phyloP scores from a whole-genome alignment of 805 yeast species.

The Yamadazyma endophytica region DNA sequence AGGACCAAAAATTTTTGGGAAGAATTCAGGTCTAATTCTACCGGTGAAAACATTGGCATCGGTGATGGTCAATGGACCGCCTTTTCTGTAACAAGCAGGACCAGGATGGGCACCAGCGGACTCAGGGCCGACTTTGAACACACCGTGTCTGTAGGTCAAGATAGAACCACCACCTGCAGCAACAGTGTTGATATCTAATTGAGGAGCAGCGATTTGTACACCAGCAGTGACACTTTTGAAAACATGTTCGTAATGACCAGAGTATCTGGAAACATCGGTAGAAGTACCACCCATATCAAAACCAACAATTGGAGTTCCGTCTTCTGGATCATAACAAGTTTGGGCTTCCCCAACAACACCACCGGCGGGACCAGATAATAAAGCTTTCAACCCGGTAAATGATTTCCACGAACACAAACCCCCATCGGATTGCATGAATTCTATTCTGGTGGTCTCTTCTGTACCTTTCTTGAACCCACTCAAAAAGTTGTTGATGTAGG shows the following conservation, averaged over 20 bases:
- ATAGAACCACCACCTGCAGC: constrained; percentile 45
- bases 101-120: constrained; percentile 87
- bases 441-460: constrained; percentile 17
- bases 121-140: constrained; percentile 77
- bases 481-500: constrained; percentile 60
- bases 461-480: constrained; percentile 60
- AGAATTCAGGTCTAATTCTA: constrained; percentile 64
- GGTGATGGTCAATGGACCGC: constrained; percentile 63
- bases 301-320: constrained; percentile 29
- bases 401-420: constrained; percentile 79
- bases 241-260: constrained; percentile 70
- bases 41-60: constrained; percentile 78
- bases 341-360: constrained; percentile 91
- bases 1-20: constrained; percentile 82
- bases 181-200: constrained; percentile 37
- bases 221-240: constrained; percentile 84
- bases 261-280: constrained; percentile 42
- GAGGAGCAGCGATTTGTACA: constrained; percentile 66
- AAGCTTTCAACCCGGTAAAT: constrained; percentile 84
- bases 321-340: constrained; percentile 56
- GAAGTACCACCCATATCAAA: constrained; percentile 43
- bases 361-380: constrained; percentile 95
- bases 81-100: constrained; percentile 77
- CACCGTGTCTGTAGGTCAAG: constrained; percentile 18
- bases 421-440: constrained; percentile 94